Evolutionary conservation across 1,139 yeast species (phyloP), one percentile per base, ranked within the genome.

Genomic region (Geotrichum restrictum): DNA sequence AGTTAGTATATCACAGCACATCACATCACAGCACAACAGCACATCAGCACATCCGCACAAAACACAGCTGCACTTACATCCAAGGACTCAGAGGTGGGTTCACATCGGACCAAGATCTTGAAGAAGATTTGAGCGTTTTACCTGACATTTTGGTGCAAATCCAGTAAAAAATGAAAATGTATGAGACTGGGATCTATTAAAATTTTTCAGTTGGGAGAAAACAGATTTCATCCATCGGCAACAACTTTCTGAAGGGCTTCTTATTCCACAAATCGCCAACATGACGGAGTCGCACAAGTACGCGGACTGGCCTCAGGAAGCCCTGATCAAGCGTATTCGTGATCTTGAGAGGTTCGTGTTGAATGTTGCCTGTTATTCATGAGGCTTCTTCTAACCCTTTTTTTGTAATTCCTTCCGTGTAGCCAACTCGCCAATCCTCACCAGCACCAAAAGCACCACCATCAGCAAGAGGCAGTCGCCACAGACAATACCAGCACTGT

Each of bases 301-400:
- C 34, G 21, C 40, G 13, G 45, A 36, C 32, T 82, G 85, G 86
- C 64, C 77, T 14, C 77, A 74, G 54, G 75, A 73, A 43, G 81
- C 80, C 55, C 73, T 82, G 51, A 76, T 82, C 18, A 68, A 71
- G 22, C 69, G 75, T 48, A 75, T 82, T 42, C 58, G 59, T 21
- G 74, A 75, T 60, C 73, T 83, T 33, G 89, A 84, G 62, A 59
- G 27, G 41, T 45, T 14, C 3, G 49, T 14, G 22, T 4, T 5
- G 8, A 24, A 24, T 24, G 29, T 24, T 24, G 29, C 8, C 29
- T 24, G 29, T 8, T 24, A 24, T 8, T 24, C 8, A 24, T 24
- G 29, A 8, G n/a, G n/a, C n/a, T n/a, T n/a, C 29, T 5, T 24
- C 29, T 24, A 24, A 24, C 29, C 29, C n/a, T 24, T 24, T 24